These are phyloP conservation scores for Penicillium flavigenum DNA, from an alignment of 495 filamentous ascomycete species.

Conservation along the genomic window DNA sequence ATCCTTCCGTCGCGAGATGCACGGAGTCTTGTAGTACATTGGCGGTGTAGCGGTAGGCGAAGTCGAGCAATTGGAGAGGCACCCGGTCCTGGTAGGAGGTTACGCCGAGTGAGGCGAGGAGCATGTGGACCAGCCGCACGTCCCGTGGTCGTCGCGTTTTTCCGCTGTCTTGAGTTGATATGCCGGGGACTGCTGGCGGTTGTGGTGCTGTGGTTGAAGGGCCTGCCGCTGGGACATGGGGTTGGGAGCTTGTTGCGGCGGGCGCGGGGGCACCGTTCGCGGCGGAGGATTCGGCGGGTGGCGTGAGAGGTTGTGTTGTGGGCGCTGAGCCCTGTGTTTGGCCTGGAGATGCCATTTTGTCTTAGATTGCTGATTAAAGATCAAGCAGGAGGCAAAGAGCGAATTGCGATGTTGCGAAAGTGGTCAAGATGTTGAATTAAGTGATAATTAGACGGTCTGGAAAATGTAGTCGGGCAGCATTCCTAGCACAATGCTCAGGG, in stretches of 20 bases:
- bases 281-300: conserved; percentile 42
- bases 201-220: conserved; percentile 33
- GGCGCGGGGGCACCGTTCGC: conserved; percentile 25
- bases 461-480: conserved; percentile 4
- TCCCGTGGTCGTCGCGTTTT: conserved; percentile 79
- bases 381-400: conserved; percentile 7
- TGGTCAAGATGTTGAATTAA: conserved; percentile 9
- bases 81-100: conserved; percentile 91
- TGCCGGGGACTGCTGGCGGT: conserved; percentile 47
- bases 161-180: conserved; percentile 59
- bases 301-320: conserved; percentile 45
- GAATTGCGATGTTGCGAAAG: conserved; percentile 7
- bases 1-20: conserved; percentile 55
- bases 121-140: conserved; percentile 84
- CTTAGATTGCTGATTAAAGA: background rate
- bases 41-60: conserved; percentile 82
- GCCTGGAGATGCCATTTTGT: conserved; percentile 45
- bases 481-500: background rate
- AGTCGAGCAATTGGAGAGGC: conserved; percentile 90
- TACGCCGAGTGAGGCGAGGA: conserved; percentile 84
- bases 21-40: conserved; percentile 51
- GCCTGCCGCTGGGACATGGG: conserved; percentile 15
- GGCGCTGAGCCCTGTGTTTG: conserved; percentile 37
- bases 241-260: conserved; percentile 21
- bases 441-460: conserved; percentile 4